phyloP scores from a whole-genome alignment of 2,329 filamentous ascomycete genomes.

The Diatrype stigma region DNA sequence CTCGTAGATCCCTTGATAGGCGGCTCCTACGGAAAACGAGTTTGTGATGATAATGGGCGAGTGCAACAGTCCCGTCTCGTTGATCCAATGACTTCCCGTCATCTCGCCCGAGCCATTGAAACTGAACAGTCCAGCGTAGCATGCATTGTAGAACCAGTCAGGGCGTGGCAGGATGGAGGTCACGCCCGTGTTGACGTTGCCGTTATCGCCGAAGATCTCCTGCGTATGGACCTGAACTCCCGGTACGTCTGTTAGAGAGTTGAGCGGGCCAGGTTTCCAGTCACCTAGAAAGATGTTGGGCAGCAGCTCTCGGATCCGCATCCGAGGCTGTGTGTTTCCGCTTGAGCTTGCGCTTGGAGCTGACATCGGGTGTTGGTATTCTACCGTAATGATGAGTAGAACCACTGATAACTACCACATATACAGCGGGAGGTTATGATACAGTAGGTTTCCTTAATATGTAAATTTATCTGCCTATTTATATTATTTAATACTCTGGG shows the following conservation, averaged over 20 bases:
- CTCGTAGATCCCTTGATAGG: constrained; percentile 55
- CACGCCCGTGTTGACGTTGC: constrained; percentile 43
- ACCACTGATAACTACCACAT: too few species aligned
- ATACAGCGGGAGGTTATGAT: too few species aligned
- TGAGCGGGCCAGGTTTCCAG: constrained; percentile 40
- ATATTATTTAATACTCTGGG: neutral
- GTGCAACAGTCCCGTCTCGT: constrained; percentile 56
- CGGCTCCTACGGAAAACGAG: constrained; percentile 53
- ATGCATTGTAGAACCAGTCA: constrained; percentile 41
- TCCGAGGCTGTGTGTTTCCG: constrained; percentile 14
- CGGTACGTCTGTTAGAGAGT: constrained; percentile 48
- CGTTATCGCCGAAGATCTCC: constrained; percentile 33
- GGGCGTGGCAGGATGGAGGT: constrained; percentile 44
- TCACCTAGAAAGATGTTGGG: constrained; percentile 40
- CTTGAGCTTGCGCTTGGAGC: constrained; percentile 1
- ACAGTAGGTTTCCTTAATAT: too few species aligned
- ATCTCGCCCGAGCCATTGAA: constrained; percentile 64
- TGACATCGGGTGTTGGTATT: constrained; percentile 4
- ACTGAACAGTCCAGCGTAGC: constrained; percentile 49
- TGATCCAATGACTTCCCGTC: constrained; percentile 58
- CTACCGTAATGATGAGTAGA: neutral
- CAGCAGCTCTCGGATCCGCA: constrained; percentile 40
- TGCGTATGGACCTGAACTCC: constrained; percentile 44
- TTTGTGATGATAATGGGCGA: constrained; percentile 59
- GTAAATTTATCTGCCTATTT: neutral